These are phyloP conservation scores for Ogataea neopini DNA, from an alignment of 805 yeast genomes.

Conservation along the genomic window DNA sequence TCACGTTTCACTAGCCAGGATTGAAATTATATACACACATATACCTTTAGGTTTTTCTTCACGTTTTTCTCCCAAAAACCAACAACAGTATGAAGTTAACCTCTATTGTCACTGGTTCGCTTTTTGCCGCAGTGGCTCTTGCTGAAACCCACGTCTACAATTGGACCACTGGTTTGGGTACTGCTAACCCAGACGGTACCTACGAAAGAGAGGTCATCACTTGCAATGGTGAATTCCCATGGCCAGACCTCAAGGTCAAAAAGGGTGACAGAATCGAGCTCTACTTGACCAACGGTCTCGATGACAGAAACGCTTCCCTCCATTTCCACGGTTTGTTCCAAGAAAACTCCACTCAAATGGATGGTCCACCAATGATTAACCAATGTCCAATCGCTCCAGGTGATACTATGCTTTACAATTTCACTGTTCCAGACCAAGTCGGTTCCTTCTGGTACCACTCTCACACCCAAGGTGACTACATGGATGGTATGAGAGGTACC, in stretches of 20 bases:
- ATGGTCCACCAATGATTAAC: slow-evolving; percentile 84
- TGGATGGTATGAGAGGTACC: slow-evolving; percentile 87
- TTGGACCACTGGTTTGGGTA: slow-evolving; percentile 67
- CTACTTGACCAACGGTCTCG: slow-evolving; percentile 74
- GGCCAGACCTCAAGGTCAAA: slow-evolving; percentile 78
- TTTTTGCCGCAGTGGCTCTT: slow-evolving; percentile 21
- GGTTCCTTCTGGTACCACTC: slow-evolving; percentile 99
- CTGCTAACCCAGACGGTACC: slow-evolving; percentile 57
- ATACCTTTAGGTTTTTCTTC: slow-evolving; percentile 5
- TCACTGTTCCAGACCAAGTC: slow-evolving; percentile 77
- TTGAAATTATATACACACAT: slow-evolving; percentile 15
- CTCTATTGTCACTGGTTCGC: slow-evolving; percentile 15
- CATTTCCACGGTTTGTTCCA: slow-evolving; percentile 96
- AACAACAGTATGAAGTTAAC: slow-evolving; percentile 21
- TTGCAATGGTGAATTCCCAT: slow-evolving; percentile 66
- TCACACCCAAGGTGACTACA: slow-evolving; percentile 85
- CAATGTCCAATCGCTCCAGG: slow-evolving; percentile 94
- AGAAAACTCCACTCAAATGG: slow-evolving; percentile 74
- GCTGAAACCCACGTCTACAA: slow-evolving; percentile 61
- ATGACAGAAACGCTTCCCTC: slow-evolving; percentile 66
- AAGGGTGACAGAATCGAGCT: slow-evolving; percentile 79
- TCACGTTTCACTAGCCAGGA: neutral
- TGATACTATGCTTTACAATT: slow-evolving; percentile 72
- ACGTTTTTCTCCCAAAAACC: slow-evolving; percentile 9
- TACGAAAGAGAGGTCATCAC: slow-evolving; percentile 47